Evolutionary conservation across 2,329 filamentous ascomycete species (phyloP).

Genomic region (Pyricularia pennisetigena): DNA sequence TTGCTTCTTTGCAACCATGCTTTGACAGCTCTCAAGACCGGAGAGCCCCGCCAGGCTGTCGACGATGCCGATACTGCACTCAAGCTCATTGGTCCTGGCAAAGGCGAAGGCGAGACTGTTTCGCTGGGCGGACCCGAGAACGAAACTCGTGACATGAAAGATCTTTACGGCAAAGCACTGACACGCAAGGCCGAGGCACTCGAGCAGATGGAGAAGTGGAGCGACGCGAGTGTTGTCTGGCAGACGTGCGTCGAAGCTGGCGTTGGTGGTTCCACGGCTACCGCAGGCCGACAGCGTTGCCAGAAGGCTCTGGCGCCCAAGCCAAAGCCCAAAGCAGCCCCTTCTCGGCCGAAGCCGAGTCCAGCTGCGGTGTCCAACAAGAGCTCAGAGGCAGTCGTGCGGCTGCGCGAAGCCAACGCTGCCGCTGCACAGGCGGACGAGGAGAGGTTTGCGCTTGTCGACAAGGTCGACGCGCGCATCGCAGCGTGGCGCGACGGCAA

Average conservation of each 20-base stretch:
- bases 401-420: constrained; percentile 73
- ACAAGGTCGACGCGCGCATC: constrained; percentile 74
- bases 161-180: constrained; percentile 87
- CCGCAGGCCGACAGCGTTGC: constrained; percentile 79
- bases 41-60: constrained; percentile 81
- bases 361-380: constrained; percentile 26
- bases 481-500: constrained; percentile 82
- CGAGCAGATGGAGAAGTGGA: constrained; percentile 92
- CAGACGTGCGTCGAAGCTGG: constrained; percentile 72
- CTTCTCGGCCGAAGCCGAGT: constrained; percentile 31
- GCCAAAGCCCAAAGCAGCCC: constrained; percentile 33
- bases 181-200: constrained; percentile 92
- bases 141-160: constrained; percentile 74
- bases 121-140: constrained; percentile 51
- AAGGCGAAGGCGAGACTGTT: constrained; percentile 73
- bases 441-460: constrained; percentile 82
- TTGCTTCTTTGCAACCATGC: constrained; percentile 88
- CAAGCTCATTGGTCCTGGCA: constrained; percentile 65
- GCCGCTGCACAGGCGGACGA: constrained; percentile 81
- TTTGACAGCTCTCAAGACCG: constrained; percentile 81
- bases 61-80: constrained; percentile 76
- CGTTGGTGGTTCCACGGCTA: constrained; percentile 74
- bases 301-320: constrained; percentile 76
- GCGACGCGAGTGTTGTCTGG: constrained; percentile 74
- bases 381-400: constrained; percentile 68